These are phyloP conservation scores for Striga hermonthica DNA, from an alignment of 305 asterid genomes.

Conservation along the genomic window DNA sequence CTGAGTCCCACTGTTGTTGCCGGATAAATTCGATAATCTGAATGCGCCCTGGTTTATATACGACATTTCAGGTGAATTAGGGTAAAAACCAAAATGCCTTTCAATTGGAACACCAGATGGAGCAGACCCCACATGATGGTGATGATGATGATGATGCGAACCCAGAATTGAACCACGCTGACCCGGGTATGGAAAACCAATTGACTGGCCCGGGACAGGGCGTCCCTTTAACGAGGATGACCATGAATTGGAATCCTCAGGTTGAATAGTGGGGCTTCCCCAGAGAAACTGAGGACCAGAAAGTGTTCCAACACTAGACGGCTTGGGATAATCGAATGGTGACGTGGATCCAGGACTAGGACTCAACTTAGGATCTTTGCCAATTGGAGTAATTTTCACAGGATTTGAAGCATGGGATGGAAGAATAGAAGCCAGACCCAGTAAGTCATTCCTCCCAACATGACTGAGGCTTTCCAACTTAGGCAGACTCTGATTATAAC, in stretches of 20 bases:
- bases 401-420: constrained; percentile 63
- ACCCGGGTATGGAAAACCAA: constrained; percentile 52
- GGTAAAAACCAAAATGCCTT: constrained; percentile 70
- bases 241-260: constrained; percentile 66
- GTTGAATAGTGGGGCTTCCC: constrained; percentile 74
- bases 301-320: constrained; percentile 72
- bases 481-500: constrained; percentile 51
- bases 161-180: constrained; percentile 51
- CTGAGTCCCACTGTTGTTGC: constrained; percentile 41
- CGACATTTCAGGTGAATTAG: constrained; percentile 79
- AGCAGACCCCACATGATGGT: constrained; percentile 68
- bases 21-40: constrained; percentile 42
- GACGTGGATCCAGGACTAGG: constrained; percentile 57
- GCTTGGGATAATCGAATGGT: constrained; percentile 52
- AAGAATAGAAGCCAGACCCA: constrained; percentile 86
- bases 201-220: constrained; percentile 49
- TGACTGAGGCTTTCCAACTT: constrained; percentile 58
- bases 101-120: constrained; percentile 82
- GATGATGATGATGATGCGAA: constrained; percentile 36
- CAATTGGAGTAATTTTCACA: constrained; percentile 75
- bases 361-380: constrained; percentile 60
- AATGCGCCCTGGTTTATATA: constrained; percentile 55
- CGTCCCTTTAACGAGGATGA: constrained; percentile 52
- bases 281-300: constrained; percentile 91
- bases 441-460: constrained; percentile 47